These are phyloP conservation scores for Cytospora piceicola DNA, from an alignment of 2,329 filamentous ascomycete species.

Conservation along the genomic window DNA sequence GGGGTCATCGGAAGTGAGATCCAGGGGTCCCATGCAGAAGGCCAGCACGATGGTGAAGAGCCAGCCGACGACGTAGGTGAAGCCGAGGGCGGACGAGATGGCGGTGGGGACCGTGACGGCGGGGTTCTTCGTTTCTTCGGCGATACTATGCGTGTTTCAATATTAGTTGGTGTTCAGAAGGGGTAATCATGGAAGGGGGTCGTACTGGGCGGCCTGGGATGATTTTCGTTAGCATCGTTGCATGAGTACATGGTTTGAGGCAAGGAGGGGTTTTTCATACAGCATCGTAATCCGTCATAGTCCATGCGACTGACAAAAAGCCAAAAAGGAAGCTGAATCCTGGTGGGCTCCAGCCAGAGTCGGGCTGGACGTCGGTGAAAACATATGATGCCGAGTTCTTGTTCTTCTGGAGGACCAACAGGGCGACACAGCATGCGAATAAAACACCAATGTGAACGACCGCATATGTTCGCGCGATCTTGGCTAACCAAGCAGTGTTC, in stretches of 20 bases:
- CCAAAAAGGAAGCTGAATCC: conserved; percentile 60
- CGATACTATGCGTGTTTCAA: conserved; percentile 39
- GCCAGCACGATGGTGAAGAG: conserved; percentile 62
- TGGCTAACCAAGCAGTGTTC: conserved; percentile 60
- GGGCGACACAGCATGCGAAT: conserved; percentile 52
- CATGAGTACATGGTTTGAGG: conserved; percentile 42
- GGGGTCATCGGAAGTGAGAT: conserved; percentile 40
- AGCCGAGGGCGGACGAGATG: conserved; percentile 58
- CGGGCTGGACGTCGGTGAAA: conserved; percentile 53
- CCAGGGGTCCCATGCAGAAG: conserved; percentile 54
- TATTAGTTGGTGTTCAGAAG: neutral
- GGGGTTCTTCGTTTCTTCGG: conserved; percentile 49
- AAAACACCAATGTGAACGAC: conserved; percentile 57
- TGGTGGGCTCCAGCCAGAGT: conserved; percentile 54
- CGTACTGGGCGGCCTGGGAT: neutral
- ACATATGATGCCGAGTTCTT: conserved; percentile 57
- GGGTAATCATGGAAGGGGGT: neutral
- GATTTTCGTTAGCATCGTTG: conserved; percentile 23
- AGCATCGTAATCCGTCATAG: conserved; percentile 35
- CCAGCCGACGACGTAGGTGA: conserved; percentile 59
- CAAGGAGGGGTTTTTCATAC: neutral
- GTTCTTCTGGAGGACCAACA: conserved; percentile 52
- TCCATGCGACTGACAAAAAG: conserved; percentile 60
- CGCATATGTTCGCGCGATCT: conserved; percentile 59
- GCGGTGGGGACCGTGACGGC: conserved; percentile 51